Percentiles rank a stretch among this genome's conserved stretches.
These are phyloP conservation scores for Cinnamomum chago DNA, from an alignment of 164 flowering plant genomes.

Conservation along the genomic window DNA sequence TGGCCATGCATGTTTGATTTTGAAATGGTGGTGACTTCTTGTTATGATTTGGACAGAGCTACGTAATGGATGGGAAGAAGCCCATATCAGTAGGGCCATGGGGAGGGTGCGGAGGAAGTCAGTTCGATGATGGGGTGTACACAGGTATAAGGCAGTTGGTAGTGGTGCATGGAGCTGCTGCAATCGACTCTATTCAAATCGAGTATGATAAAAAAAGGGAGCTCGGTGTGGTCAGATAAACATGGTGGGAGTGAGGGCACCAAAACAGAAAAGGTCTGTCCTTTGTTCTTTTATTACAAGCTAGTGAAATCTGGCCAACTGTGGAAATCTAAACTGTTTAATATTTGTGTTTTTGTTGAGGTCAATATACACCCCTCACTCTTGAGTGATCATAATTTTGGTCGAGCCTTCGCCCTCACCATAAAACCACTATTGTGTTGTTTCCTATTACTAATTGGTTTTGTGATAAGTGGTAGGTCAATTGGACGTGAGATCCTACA, in stretches of 20 bases:
- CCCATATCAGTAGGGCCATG: slow-evolving; percentile 48
- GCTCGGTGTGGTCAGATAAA: slow-evolving; percentile 49
- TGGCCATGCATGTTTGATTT: too few relatives aligned
- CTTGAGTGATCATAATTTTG: too few relatives aligned
- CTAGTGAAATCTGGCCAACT: too few relatives aligned
- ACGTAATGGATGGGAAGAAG: slow-evolving; percentile 11
- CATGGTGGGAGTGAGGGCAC: slow-evolving; percentile 38
- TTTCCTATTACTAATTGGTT: too few relatives aligned
- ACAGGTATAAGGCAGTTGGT: slow-evolving; percentile 44
- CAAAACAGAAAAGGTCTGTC: not conserved
- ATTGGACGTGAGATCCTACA: too few relatives aligned
- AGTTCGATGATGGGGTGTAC: slow-evolving; percentile 61
- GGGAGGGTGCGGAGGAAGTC: slow-evolving; percentile 51
- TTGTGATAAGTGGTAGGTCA: too few relatives aligned
- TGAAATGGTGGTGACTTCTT: not conserved
- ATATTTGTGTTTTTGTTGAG: too few relatives aligned
- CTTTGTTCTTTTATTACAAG: not conserved
- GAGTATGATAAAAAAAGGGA: slow-evolving; percentile 49
- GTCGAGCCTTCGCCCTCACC: too few relatives aligned
- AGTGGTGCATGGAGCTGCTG: slow-evolving; percentile 42
- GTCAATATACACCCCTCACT: too few relatives aligned
- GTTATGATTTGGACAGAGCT: not conserved
- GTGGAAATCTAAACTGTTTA: too few relatives aligned
- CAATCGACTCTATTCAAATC: slow-evolving; percentile 43
- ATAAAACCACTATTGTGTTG: too few relatives aligned